phyloP scores from a whole-genome alignment of 257 asterid species.

The Penstemon newberryi region DNA sequence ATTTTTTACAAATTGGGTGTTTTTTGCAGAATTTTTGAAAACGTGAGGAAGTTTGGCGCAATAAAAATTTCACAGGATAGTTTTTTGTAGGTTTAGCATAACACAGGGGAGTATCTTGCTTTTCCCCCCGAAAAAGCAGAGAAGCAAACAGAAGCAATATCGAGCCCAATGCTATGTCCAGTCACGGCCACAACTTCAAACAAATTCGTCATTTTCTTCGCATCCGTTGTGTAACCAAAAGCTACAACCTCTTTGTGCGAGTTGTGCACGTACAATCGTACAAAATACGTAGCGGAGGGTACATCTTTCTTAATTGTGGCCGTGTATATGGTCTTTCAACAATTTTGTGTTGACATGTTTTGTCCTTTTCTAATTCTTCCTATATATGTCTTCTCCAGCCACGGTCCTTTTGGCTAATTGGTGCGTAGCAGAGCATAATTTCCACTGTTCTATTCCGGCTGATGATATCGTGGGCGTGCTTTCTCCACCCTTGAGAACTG shows the following conservation, averaged over 20 bases:
- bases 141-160: slow-evolving; percentile 46
- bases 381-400: slow-evolving; percentile 49
- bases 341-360: slow-evolving; percentile 45
- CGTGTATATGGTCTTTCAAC: slow-evolving; percentile 28
- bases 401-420: slow-evolving; percentile 50
- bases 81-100: no score
- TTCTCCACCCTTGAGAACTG: no score
- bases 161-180: slow-evolving; percentile 43
- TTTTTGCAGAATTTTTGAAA: no score
- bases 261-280: slow-evolving; percentile 36
- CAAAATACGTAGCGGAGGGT: slow-evolving; percentile 44
- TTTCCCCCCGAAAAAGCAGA: slow-evolving; percentile 39
- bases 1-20: no score
- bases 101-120: no score
- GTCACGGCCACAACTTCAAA: slow-evolving; percentile 32
- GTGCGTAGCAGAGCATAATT: slow-evolving; percentile 44
- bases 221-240: slow-evolving; percentile 16
- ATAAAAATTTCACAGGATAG: no score
- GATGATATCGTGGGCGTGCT: slow-evolving; percentile 18
- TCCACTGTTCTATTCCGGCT: slow-evolving; percentile 30
- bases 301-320: slow-evolving; percentile 38
- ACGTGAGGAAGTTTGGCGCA: no score
- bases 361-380: slow-evolving; percentile 42
- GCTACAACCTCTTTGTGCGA: slow-evolving; percentile 2
- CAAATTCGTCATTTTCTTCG: slow-evolving; percentile 26